Base-by-base conservation (phyloP, 495 filamentous ascomycete species). In the Amphirosellinia nigrospora region DNA sequence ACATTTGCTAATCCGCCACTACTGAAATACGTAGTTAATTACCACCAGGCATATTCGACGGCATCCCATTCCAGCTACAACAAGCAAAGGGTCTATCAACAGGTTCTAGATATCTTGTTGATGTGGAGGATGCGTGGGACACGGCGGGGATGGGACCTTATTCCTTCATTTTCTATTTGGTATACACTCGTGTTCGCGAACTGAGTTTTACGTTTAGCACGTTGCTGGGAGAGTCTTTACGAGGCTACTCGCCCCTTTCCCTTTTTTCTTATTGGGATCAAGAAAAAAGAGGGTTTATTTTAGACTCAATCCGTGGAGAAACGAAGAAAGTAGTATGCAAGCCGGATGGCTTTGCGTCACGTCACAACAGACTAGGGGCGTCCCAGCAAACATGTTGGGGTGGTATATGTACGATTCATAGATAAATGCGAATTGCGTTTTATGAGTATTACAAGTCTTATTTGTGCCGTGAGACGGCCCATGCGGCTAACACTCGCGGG, bases 391-490 rank as follows among this genome's bases (percentile, higher is more conserved):
- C 36, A 30, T 30, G 30, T 7, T 8, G 5, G 16, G 30, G 46
- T 63, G 60, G 19, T 30, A 46, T 41, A 56, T 56, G 52, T 62
- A 62, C 36, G 60, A 41, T 63, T 15, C 8, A 46, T 63, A 63
- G 60, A 63, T 10, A 63, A 34, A 63, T 46, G 23, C 23, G 39
- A 45, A 63, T 46, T 30, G 38, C 11, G 9, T 63, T 63, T 41
- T 10, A 46, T 19, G 60, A 63, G n/a, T 32, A 1, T 46, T 10
- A 3, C 23, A 16, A 26, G 36, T 28, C 11, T 26, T 30, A 21
- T 38, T 36, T 58, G 2, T 7, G 19, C 32, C 21, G 32, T 28
- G 50, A 30, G 26, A 53, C 28, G 50, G 50, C 23, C 7, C 16
- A 53, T 30, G 50, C 48, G n/a, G 23, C 45, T n/a, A 7, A n/a